Evolutionary conservation across 192 early-diverging fungal species (phyloP).

Genomic region (Linnemannia hyalina): DNA sequence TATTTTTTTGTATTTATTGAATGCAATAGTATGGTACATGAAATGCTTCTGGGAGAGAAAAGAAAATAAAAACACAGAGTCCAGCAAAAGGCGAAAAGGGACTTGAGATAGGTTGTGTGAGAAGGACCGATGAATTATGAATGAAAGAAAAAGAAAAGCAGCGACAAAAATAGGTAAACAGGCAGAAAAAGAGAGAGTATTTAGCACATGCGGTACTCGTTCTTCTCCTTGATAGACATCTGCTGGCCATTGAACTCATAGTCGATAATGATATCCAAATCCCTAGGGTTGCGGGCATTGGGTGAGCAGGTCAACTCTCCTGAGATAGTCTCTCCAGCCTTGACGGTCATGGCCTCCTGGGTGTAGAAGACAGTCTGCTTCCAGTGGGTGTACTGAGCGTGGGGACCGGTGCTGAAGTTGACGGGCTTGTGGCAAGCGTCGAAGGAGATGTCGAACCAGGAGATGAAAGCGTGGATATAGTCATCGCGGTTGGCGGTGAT

Average conservation of each 20-base stretch:
- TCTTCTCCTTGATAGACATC: constrained; percentile 54
- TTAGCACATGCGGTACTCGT: constrained; percentile 62
- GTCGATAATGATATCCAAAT: constrained; percentile 90
- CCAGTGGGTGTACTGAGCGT: constrained; percentile 94
- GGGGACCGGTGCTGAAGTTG: constrained; percentile 67
- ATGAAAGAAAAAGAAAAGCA: background rate
- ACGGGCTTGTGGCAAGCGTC: constrained; percentile 70
- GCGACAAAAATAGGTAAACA: background rate
- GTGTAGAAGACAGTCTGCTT: constrained; percentile 96
- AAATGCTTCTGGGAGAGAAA: constrained; percentile 18
- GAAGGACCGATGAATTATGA: constrained; percentile 5
- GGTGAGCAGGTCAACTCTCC: constrained; percentile 69
- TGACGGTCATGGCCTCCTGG: constrained; percentile 74
- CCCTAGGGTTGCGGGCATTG: constrained; percentile 91
- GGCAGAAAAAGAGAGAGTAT: background rate
- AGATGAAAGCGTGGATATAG: constrained; percentile 82
- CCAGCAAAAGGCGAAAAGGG: background rate
- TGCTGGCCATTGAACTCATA: constrained; percentile 56
- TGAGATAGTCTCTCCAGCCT: constrained; percentile 80
- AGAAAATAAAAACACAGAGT: constrained; percentile 1
- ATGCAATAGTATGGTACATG: constrained; percentile 30
- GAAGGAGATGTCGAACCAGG: constrained; percentile 97
- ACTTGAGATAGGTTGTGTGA: background rate
- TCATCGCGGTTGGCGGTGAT: constrained; percentile 73
- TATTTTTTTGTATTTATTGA: constrained; percentile 9